Evolutionary conservation across 768 basidiomycete species (phyloP).

Genomic region (Phanerochaete carnosa): DNA sequence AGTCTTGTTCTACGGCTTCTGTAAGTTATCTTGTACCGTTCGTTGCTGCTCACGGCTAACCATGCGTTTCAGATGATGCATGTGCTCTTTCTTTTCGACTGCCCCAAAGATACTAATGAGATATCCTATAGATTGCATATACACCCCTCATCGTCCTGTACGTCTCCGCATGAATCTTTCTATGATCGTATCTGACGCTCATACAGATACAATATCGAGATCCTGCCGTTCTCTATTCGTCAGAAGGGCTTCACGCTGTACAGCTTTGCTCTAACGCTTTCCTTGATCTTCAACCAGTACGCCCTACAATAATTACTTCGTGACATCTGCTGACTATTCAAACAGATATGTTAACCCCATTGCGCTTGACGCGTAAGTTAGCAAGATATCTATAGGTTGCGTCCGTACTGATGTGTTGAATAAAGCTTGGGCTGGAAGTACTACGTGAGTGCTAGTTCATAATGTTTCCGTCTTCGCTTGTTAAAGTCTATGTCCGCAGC

Average conservation of each 20-base stretch:
- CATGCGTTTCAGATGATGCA: constrained; percentile 27
- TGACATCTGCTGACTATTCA: not conserved
- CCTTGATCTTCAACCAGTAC: constrained; percentile 48
- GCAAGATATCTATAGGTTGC: not conserved
- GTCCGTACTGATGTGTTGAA: not conserved
- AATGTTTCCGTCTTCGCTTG: not conserved
- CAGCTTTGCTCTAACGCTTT: constrained; percentile 41
- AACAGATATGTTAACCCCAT: constrained; percentile 38
- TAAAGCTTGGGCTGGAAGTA: constrained; percentile 42
- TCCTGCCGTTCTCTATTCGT: constrained; percentile 46
- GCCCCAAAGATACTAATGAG: not conserved
- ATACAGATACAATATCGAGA: constrained; percentile 42
- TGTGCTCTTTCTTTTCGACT: constrained; percentile 2
- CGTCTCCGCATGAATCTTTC: constrained; percentile 14
- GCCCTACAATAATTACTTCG: constrained; percentile 4
- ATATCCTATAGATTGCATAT: constrained; percentile 30
- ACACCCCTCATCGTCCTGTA: constrained; percentile 38
- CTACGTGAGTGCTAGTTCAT: constrained; percentile 29
- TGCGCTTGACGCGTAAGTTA: constrained; percentile 27
- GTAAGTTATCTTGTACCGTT: constrained; percentile 17
- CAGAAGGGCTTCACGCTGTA: constrained; percentile 47
- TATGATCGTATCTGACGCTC: not conserved
- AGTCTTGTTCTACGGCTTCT: constrained; percentile 39
- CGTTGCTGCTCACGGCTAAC: not conserved
- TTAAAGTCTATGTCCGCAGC: constrained; percentile 9